Base-by-base conservation (phyloP, 257 asterid genomes). In the Nicotiana tabacum region DNA sequence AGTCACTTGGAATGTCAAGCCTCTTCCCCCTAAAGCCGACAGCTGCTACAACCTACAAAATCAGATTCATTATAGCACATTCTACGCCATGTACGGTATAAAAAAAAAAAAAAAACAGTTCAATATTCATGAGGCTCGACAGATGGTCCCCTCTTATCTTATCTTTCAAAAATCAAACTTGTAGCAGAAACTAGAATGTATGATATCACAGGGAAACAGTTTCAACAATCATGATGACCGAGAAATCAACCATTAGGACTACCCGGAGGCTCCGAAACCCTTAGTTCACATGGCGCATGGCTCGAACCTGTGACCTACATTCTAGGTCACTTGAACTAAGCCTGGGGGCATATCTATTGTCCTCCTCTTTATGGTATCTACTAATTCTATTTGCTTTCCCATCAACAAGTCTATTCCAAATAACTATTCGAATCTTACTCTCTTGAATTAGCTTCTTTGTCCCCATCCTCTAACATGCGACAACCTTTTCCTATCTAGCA, bases 11-110 rank as follows among this genome's bases (percentile, higher is more conserved):
- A 76, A 94, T 92, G 76, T 96, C 97, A 84, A 93, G 97, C 84
- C 98, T 90, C 86, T 86, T 93, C 64, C 91, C 87, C 87, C 93
- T 89, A 67, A 96, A 96, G 65, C 94, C 98, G 85, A 96, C 98
- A 76, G 98, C 99, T 72, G 98, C 98, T 85, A 96, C 98, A 82
- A 96, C 99, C 99, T 96, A 72, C 35, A 84, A 46, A 80, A 56
- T 69, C 62, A 37, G 83, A 87, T 33, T 82, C 80, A 78, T 62
- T 16, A 55, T 57, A 83, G 57, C 78, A 65, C 64, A 51, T 51
- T 27, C 21, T 58, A 51, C 53, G 15, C 43, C 79, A 72, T 74
- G 35, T 29, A 74, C 80, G 6, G 48, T 27, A 24, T 8, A 74
- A 32, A 58, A 66, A 82, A 3, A 12, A 60, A 13, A 43, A 43